Conservation (phyloP, 2,329 filamentous ascomycete species). For the Corinectria fuckeliana region DNA sequence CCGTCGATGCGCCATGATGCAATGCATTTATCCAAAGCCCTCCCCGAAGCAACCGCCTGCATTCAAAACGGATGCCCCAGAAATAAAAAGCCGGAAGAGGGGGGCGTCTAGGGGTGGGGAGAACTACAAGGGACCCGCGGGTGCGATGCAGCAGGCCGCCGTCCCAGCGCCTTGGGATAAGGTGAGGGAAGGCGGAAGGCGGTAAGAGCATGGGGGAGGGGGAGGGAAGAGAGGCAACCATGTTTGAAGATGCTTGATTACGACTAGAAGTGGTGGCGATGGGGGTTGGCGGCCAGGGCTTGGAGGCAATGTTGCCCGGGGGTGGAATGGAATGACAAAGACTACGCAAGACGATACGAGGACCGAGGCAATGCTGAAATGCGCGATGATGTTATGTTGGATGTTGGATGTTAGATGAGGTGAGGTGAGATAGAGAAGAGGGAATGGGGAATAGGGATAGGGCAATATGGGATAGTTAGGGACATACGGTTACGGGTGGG, state of each 20-base stretch:
- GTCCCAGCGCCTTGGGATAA: slow-evolving; percentile 22
- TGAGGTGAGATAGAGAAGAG: neutral
- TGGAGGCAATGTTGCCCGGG: neutral
- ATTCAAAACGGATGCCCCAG: neutral
- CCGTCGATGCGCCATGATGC: neutral
- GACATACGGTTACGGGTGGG: too few species aligned
- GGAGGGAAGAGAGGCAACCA: neutral
- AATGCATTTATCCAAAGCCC: neutral
- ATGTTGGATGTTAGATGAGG: slow-evolving; percentile 4
- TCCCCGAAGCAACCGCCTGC: neutral
- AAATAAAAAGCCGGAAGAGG: neutral
- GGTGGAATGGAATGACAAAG: neutral
- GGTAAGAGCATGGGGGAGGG: slow-evolving; percentile 9
- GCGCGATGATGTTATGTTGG: neutral
- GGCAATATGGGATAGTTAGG: neutral
- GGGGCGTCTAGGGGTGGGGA: neutral
- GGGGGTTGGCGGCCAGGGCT: neutral
- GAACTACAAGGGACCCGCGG: slow-evolving; percentile 5
- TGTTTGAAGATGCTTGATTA: slow-evolving; percentile 3
- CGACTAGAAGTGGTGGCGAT: slow-evolving; percentile 6
- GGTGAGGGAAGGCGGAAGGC: slow-evolving; percentile 18
- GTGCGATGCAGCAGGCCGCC: slow-evolving; percentile 16
- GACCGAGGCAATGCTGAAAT: slow-evolving; percentile 5
- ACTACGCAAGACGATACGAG: neutral
- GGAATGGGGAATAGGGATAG: neutral